Evolutionary conservation across 2,329 filamentous ascomycete genomes (phyloP).

Genomic region (Dendrostoma leiphaemia): DNA sequence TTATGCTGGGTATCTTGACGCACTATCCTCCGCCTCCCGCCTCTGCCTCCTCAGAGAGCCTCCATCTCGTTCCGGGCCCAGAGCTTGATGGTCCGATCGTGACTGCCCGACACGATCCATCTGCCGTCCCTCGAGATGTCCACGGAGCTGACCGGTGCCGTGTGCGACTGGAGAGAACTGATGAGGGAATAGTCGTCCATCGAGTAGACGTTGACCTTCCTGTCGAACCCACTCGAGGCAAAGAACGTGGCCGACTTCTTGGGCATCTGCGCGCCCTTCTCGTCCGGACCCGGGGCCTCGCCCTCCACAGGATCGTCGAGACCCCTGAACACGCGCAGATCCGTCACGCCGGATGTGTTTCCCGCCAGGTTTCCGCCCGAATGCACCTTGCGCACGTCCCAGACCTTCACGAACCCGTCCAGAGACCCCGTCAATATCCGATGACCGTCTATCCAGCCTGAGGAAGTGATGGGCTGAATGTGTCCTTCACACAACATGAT

Average conservation of each 20-base stretch:
- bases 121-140: constrained; percentile 82
- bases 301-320: constrained; percentile 69
- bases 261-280: constrained; percentile 65
- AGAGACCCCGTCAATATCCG: constrained; percentile 89
- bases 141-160: constrained; percentile 85
- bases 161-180: constrained; percentile 85
- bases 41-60: not conserved
- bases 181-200: constrained; percentile 93
- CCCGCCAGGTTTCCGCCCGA: constrained; percentile 83
- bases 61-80: constrained; percentile 78
- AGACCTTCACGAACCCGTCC: constrained; percentile 96
- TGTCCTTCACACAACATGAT: constrained; percentile 95
- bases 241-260: constrained; percentile 92
- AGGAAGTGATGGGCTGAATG: constrained; percentile 87
- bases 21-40: not conserved
- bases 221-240: constrained; percentile 87
- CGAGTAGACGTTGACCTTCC: constrained; percentile 92
- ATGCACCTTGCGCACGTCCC: constrained; percentile 90
- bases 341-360: constrained; percentile 87
- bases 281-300: constrained; percentile 56
- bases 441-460: constrained; percentile 93
- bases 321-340: constrained; percentile 92
- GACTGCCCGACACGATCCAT: constrained; percentile 93
- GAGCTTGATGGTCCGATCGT: constrained; percentile 92
- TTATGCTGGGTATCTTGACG: constrained; percentile 13